Conservation (phyloP, 805 yeast species). For the Metschnikowia gruessii region DNA sequence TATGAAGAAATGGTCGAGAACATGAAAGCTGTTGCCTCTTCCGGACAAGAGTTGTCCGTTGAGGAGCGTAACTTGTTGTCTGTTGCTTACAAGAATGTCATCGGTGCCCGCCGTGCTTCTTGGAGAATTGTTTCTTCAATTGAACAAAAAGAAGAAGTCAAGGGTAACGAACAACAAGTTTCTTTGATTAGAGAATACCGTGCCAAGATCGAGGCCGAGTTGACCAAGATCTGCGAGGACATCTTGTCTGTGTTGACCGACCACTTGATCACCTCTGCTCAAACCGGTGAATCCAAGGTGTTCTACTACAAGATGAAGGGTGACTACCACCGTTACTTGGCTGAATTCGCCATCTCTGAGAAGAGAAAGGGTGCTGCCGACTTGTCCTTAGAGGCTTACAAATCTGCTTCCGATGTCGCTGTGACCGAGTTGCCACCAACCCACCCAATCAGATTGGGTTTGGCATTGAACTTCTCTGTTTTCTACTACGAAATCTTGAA, state of each 20-base stretch:
- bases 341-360: conserved; percentile 91
- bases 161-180: conserved; percentile 91
- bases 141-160: conserved; percentile 96
- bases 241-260: conserved; percentile 82
- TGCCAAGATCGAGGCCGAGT: conserved; percentile 88
- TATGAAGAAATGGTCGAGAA: conserved; percentile 99
- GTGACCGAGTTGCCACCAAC: conserved; percentile 97
- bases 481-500: conserved; percentile 97
- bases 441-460: conserved; percentile 96
- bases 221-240: conserved; percentile 91
- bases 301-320: conserved; percentile 99
- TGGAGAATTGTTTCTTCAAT: conserved; percentile 99
- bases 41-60: conserved; percentile 92
- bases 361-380: conserved; percentile 92
- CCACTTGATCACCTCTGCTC: conserved; percentile 91
- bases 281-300: conserved; percentile 96
- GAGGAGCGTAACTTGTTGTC: conserved; percentile 97
- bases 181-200: conserved; percentile 89
- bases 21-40: conserved; percentile 96
- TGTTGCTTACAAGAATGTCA: conserved; percentile 97
- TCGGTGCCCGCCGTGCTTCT: conserved; percentile 98
- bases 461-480: conserved; percentile 96
- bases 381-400: conserved; percentile 89
- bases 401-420: conserved; percentile 94
- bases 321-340: conserved; percentile 98